Conservation (phyloP, 169 alveolate genomes). For the Plasmodium cynomolgi region DNA sequence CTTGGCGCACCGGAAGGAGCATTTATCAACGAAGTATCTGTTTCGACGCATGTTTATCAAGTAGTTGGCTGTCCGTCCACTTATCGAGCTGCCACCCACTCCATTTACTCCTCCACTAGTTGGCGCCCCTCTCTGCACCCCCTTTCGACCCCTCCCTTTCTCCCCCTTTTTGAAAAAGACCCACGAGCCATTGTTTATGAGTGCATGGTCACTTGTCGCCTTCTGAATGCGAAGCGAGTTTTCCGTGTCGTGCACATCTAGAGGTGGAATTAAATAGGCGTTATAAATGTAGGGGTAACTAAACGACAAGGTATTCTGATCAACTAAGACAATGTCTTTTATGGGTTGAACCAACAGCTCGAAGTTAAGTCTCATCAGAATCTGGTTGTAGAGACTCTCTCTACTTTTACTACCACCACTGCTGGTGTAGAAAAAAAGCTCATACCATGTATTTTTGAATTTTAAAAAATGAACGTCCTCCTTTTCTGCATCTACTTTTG, state of each 20-base stretch:
- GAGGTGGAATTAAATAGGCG: constrained; percentile 62
- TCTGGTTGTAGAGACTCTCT: constrained; percentile 24
- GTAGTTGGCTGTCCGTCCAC: neutral
- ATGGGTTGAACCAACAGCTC: constrained; percentile 39
- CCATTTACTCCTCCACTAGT: neutral
- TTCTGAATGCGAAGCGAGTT: constrained; percentile 63
- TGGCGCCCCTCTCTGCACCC: neutral
- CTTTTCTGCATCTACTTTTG: constrained; percentile 10
- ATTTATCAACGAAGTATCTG: constrained; percentile 22
- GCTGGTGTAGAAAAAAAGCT: constrained; percentile 50
- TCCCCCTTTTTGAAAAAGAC: constrained; percentile 17
- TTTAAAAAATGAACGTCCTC: constrained; percentile 49
- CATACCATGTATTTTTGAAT: constrained; percentile 73
- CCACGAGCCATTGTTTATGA: constrained; percentile 70
- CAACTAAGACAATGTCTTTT: constrained; percentile 55
- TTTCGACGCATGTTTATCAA: constrained; percentile 17
- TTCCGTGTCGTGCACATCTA: constrained; percentile 14
- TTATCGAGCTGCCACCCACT: neutral
- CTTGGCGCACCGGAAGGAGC: neutral
- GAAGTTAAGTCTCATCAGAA: constrained; percentile 43
- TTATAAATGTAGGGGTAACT: constrained; percentile 64
- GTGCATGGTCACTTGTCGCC: constrained; percentile 42
- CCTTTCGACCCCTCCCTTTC: neutral
- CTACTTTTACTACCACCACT: constrained; percentile 5
- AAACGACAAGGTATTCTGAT: constrained; percentile 32